Percentiles rank a stretch among this genome's conserved stretches.
These are phyloP conservation scores for Helicostylum pulchrum DNA, from an alignment of 192 early-diverging fungal genomes.

Conservation along the genomic window DNA sequence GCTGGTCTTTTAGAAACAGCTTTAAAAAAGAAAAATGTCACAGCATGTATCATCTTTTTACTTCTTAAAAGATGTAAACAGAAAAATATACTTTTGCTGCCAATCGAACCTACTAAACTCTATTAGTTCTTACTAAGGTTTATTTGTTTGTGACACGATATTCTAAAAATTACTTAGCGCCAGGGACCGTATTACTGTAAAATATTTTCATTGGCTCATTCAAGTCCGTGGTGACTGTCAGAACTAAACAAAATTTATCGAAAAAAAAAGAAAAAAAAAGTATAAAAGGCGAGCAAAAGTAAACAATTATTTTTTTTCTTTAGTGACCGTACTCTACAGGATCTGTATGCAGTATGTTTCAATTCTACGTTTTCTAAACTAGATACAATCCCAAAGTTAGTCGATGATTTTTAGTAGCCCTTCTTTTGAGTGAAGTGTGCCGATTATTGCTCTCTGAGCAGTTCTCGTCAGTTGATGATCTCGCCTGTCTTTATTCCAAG, in stretches of 20 bases:
- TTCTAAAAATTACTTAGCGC: no score
- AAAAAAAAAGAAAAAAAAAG: background rate
- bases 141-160: no score
- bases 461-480: conserved; percentile 27
- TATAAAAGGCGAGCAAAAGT: background rate
- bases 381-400: conserved; percentile 23
- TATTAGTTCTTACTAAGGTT: no score
- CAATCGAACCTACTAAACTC: no score
- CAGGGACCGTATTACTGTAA: no score
- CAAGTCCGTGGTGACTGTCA: no score
- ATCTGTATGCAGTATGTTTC: conserved; percentile 30
- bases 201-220: no score
- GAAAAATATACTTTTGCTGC: no score
- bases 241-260: background rate
- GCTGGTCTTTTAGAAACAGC: no score
- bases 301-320: conserved; percentile 19
- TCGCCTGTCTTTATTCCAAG: conserved; percentile 31
- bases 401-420: conserved; percentile 24
- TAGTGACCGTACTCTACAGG: conserved; percentile 34
- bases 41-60: no score
- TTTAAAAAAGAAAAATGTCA: no score
- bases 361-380: conserved; percentile 29
- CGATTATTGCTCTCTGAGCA: conserved; percentile 9
- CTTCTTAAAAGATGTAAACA: no score
- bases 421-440: conserved; percentile 30